Conservation (phyloP, 2,329 filamentous ascomycete genomes). For the Clarireedia paspali region DNA sequence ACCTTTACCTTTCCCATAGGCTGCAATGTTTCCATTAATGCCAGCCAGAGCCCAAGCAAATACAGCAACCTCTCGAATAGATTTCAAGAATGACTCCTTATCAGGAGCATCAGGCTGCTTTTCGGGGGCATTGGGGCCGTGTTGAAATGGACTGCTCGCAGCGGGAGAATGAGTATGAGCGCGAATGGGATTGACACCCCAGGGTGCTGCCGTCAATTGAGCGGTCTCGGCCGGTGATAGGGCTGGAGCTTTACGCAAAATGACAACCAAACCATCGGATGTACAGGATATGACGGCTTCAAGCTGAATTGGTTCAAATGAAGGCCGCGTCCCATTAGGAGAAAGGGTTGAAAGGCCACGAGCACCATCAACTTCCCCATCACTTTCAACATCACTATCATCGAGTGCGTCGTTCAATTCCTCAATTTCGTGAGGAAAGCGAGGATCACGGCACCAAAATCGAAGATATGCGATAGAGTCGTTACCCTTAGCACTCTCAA, state of each 20-base stretch:
- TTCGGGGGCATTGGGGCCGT: slow-evolving; percentile 33
- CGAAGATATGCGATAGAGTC: slow-evolving; percentile 86
- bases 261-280: slow-evolving; percentile 78
- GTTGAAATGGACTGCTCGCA: slow-evolving; percentile 37
- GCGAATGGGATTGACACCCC: slow-evolving; percentile 60
- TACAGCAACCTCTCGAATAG: slow-evolving; percentile 78
- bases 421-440: slow-evolving; percentile 38
- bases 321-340: slow-evolving; percentile 18
- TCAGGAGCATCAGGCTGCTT: slow-evolving; percentile 44
- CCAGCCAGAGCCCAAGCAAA: slow-evolving; percentile 78
- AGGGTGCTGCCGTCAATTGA: slow-evolving; percentile 67
- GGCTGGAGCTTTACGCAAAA: slow-evolving; percentile 66
- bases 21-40: slow-evolving; percentile 67
- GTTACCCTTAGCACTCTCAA: slow-evolving; percentile 82
- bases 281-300: slow-evolving; percentile 90
- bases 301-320: slow-evolving; percentile 52
- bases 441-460: slow-evolving; percentile 75
- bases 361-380: slow-evolving; percentile 3
- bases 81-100: slow-evolving; percentile 61
- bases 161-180: slow-evolving; percentile 31
- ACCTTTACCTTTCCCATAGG: slow-evolving; percentile 55
- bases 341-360: not conserved
- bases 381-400: slow-evolving; percentile 32
- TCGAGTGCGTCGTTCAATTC: slow-evolving; percentile 39
- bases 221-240: slow-evolving; percentile 50